These are phyloP conservation scores for Jatropha multifida DNA, from an alignment of 441 rosid species.

Conservation along the genomic window DNA sequence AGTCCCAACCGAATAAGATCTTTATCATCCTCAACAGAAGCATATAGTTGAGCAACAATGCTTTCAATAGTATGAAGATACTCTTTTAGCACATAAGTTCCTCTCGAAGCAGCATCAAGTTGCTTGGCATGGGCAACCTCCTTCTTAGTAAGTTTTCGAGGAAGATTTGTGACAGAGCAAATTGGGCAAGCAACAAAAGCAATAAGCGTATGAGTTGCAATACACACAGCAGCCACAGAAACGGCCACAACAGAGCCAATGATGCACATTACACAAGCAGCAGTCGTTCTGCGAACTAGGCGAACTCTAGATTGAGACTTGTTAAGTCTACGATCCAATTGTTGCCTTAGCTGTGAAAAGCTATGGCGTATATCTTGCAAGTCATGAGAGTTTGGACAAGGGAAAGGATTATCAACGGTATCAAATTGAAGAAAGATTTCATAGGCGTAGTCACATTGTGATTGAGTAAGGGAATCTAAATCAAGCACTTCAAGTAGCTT, in stretches of 20 bases:
- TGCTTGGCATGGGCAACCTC: slow-evolving; percentile 53
- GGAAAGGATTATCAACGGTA: slow-evolving; percentile 56
- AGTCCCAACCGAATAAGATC: slow-evolving; percentile 51
- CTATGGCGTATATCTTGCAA: slow-evolving; percentile 49
- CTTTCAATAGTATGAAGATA: slow-evolving; percentile 64
- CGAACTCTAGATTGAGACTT: slow-evolving; percentile 59
- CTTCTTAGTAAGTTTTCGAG: slow-evolving; percentile 45
- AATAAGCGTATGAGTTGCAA: slow-evolving; percentile 54
- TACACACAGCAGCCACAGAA: slow-evolving; percentile 39
- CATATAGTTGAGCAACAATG: slow-evolving; percentile 50
- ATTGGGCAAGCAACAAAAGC: slow-evolving; percentile 57
- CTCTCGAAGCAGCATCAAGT: slow-evolving; percentile 67
- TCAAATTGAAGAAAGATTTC: slow-evolving; percentile 55
- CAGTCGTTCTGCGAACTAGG: slow-evolving; percentile 45
- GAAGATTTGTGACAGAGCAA: slow-evolving; percentile 39
- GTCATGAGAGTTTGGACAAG: slow-evolving; percentile 46
- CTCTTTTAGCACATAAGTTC: slow-evolving; percentile 52
- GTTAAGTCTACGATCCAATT: slow-evolving; percentile 45
- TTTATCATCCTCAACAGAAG: slow-evolving; percentile 54
- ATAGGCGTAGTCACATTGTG: slow-evolving; percentile 52
- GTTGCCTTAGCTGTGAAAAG: slow-evolving; percentile 55
- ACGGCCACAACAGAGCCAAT: slow-evolving; percentile 47
- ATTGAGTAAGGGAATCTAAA: slow-evolving; percentile 30
- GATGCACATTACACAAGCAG: slow-evolving; percentile 53
- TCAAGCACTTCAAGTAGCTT: slow-evolving; percentile 54